Percentiles rank a stretch among this genome's conserved stretches.
Conservation (phyloP, 352 stramenopile genomes). For the Pythium brassicae region DNA sequence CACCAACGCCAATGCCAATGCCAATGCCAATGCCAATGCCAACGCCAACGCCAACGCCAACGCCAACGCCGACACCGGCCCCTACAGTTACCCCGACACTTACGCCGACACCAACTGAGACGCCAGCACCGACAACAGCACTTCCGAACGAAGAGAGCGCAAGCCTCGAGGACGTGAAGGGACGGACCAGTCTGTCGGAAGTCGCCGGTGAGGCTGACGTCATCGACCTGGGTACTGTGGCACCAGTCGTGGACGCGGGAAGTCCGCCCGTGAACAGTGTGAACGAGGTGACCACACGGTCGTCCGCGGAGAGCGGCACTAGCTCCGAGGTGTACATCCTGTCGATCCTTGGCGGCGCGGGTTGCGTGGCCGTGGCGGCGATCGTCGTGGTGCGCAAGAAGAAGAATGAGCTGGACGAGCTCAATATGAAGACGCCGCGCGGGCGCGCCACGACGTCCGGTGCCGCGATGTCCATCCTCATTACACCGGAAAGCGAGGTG, state of each 20-base stretch:
- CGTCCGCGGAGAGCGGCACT: neutral
- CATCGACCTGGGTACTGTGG: too few relatives aligned
- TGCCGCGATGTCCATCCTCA: slow-evolving; percentile 28
- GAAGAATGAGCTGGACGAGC: slow-evolving; percentile 52
- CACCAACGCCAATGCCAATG: slow-evolving; percentile 18
- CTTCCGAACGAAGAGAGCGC: slow-evolving; percentile 14
- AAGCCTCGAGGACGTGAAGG: neutral
- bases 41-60: slow-evolving; percentile 23
- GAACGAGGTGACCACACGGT: slow-evolving; percentile 31
- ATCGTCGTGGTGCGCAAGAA: slow-evolving; percentile 69
- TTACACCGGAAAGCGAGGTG: slow-evolving; percentile 46
- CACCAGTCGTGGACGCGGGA: slow-evolving; percentile 14
- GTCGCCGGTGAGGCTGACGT: slow-evolving; percentile 8
- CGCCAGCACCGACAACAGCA: slow-evolving; percentile 6
- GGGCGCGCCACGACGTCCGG: slow-evolving; percentile 23
- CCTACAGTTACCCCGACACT: slow-evolving; percentile 16
- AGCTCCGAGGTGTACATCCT: slow-evolving; percentile 31
- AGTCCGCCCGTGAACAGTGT: slow-evolving; percentile 1
- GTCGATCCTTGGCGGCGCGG: slow-evolving; percentile 24
- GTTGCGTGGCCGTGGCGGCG: slow-evolving; percentile 39
- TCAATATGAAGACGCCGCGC: slow-evolving; percentile 50
- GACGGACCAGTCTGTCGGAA: neutral
- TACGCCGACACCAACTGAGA: slow-evolving; percentile 7
- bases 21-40: slow-evolving; percentile 24
- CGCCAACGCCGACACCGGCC: slow-evolving; percentile 20